Conservation (phyloP, 83 land plant species). For the Picea abies region DNA sequence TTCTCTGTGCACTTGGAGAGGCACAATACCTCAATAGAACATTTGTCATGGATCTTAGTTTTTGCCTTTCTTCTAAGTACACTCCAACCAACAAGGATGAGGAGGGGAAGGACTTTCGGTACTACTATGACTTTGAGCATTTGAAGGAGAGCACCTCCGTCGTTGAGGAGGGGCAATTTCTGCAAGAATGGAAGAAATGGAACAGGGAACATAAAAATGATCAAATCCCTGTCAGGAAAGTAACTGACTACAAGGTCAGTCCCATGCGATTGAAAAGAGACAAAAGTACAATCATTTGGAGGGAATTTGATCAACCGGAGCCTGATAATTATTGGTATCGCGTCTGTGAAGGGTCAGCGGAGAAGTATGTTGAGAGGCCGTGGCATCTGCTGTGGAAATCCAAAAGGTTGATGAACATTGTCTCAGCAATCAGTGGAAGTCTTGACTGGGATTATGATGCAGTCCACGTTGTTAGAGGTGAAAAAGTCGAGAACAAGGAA, state of each 20-base stretch:
- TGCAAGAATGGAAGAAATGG: slow-evolving; percentile 67
- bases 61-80: slow-evolving; percentile 69
- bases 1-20: slow-evolving; percentile 92
- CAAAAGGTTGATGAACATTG: slow-evolving; percentile 87
- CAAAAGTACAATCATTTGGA: slow-evolving; percentile 67
- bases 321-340: slow-evolving; percentile 94
- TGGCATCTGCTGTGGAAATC: slow-evolving; percentile 98
- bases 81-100: slow-evolving; percentile 71
- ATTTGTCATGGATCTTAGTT: slow-evolving; percentile 85
- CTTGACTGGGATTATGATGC: slow-evolving; percentile 97
- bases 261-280: slow-evolving; percentile 85
- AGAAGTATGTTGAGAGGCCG: slow-evolving; percentile 77
- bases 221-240: slow-evolving; percentile 43
- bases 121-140: slow-evolving; percentile 92
- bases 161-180: slow-evolving; percentile 74
- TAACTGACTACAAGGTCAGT: slow-evolving; percentile 54
- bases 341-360: slow-evolving; percentile 91
- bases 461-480: slow-evolving; percentile 90
- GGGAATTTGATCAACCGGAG: slow-evolving; percentile 83
- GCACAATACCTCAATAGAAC: slow-evolving; percentile 90
- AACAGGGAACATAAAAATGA: slow-evolving; percentile 37
- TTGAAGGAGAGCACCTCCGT: slow-evolving; percentile 69
- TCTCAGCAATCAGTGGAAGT: slow-evolving; percentile 78
- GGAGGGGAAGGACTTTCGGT: slow-evolving; percentile 85
- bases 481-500: slow-evolving; percentile 74